Evolutionary conservation across 1,284 basidiomycete species (phyloP).

Genomic region (Heterobasidion annosum): DNA sequence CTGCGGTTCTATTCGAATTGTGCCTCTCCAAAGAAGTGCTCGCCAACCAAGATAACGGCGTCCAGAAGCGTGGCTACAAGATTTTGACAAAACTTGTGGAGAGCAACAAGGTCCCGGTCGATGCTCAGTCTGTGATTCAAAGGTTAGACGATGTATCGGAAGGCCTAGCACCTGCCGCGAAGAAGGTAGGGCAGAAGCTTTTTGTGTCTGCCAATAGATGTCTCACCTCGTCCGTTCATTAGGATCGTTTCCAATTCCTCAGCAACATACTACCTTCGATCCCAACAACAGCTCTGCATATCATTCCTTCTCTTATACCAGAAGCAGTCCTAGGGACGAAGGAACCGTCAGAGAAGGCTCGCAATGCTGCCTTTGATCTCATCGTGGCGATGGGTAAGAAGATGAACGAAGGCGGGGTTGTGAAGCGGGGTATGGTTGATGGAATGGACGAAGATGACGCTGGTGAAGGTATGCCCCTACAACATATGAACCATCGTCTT

Average conservation of each 20-base stretch:
- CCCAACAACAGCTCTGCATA: slow-evolving; percentile 67
- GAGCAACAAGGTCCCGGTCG: slow-evolving; percentile 43
- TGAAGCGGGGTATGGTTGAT: slow-evolving; percentile 71
- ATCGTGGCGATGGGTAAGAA: slow-evolving; percentile 90
- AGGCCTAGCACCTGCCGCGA: slow-evolving; percentile 76
- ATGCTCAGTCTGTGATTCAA: slow-evolving; percentile 52
- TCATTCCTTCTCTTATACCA: slow-evolving; percentile 85
- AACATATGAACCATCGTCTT: background rate
- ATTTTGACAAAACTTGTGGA: slow-evolving; percentile 72
- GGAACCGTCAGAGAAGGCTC: slow-evolving; percentile 91
- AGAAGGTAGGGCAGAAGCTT: slow-evolving; percentile 48
- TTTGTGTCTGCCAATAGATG: slow-evolving; percentile 1
- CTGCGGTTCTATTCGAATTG: slow-evolving; percentile 54
- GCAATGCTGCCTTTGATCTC: slow-evolving; percentile 85
- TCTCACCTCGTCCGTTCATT: background rate
- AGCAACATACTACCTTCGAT: slow-evolving; percentile 66
- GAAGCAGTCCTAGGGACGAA: slow-evolving; percentile 98
- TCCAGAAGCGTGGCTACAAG: slow-evolving; percentile 96
- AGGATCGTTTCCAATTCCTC: slow-evolving; percentile 83
- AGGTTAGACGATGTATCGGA: slow-evolving; percentile 57
- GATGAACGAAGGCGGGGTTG: slow-evolving; percentile 83
- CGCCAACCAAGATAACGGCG: slow-evolving; percentile 70
- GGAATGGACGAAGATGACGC: slow-evolving; percentile 70
- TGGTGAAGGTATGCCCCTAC: slow-evolving; percentile 40
- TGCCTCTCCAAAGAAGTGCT: slow-evolving; percentile 55